Percentiles rank a stretch among this genome's conserved stretches.
These are phyloP conservation scores for Thymus mandschuricus DNA, from an alignment of 257 asterid species.

Conservation along the genomic window DNA sequence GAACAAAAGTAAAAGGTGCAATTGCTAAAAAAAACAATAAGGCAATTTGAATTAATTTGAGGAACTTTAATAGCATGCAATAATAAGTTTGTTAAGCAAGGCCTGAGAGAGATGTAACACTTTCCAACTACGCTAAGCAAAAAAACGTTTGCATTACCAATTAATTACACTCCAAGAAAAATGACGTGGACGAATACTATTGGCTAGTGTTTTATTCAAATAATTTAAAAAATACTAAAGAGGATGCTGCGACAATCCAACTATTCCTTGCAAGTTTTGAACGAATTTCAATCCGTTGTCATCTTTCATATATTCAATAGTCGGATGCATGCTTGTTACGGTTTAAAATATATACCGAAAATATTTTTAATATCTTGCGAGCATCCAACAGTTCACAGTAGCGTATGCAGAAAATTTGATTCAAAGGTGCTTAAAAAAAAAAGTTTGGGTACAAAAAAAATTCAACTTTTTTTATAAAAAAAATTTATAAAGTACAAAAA, in stretches of 20 bases:
- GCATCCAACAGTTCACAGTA: too few relatives aligned
- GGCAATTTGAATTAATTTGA: neutral
- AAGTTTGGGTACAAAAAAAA: too few relatives aligned
- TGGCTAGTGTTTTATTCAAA: constrained; percentile 34
- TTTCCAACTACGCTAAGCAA: constrained; percentile 29
- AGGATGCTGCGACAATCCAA: constrained; percentile 21
- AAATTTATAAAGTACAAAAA: too few relatives aligned
- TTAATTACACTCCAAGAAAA: constrained; percentile 56
- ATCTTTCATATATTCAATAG: too few relatives aligned
- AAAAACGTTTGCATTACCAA: constrained; percentile 1
- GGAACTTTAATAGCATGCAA: constrained; percentile 15
- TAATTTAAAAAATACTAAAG: constrained; percentile 18
- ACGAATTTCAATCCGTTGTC: too few relatives aligned
- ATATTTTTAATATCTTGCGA: too few relatives aligned
- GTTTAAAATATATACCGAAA: too few relatives aligned
- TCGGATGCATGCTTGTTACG: too few relatives aligned
- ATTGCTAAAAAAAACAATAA: neutral
- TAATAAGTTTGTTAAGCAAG: too few relatives aligned
- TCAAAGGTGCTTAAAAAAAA: too few relatives aligned
- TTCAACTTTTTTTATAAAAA: too few relatives aligned
- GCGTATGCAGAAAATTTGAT: too few relatives aligned
- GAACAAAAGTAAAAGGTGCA: neutral
- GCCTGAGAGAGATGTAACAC: neutral
- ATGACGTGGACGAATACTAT: constrained; percentile 30
- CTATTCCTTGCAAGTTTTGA: constrained; percentile 56